Evolutionary conservation across 2,329 filamentous ascomycete species (phyloP), one percentile per base, ranked within the genome.

Genomic region (Nemania abortiva): DNA sequence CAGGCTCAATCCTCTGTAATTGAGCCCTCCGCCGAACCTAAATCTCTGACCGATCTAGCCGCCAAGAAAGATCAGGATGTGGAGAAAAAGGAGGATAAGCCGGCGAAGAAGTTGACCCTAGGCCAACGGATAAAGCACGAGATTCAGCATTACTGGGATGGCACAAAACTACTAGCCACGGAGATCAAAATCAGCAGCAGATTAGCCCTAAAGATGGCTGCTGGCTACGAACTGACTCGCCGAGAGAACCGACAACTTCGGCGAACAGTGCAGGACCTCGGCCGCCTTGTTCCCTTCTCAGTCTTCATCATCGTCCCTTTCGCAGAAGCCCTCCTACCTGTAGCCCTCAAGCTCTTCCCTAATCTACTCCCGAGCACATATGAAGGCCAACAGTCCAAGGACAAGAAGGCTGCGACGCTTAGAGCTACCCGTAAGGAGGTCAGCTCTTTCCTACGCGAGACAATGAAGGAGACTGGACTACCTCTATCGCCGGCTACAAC

Each of bases 331-430:
- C 88, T 99, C 53, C 89, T 98, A 24, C 96, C 96, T 1, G 86
- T 99, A 55, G 96, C 95, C 7, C 87, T 99, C 58, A 97, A 93
- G 83, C 84, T 99, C 54, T 99, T 99, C 89, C 96, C 96, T 80
- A 98, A 98, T 82, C 88, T 99, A 82, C 90, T 99, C 61, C 96
- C 96, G 57, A 98, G 94, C 85, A 99, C 96, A 29, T 99, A 97
- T 80, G 96, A 99, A 82, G 95, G 89, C 34, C 92, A 97, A 79
- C 94, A 92, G 77, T 91, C 93, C 69, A 97, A 94, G 81, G 96
- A 99, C 77, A 88, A 89, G 76, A 99, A 99, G 84, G 93, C 93
- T 0, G 89, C 89, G 53, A 89, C 87, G 64, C 87, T 99, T 55
- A 90, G 96, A 71, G 89, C 91, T 2, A 98, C 94, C 31, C 89